Base-by-base conservation (phyloP, 1,139 yeast genomes). In the Debaryomycetaceae sp. region DNA sequence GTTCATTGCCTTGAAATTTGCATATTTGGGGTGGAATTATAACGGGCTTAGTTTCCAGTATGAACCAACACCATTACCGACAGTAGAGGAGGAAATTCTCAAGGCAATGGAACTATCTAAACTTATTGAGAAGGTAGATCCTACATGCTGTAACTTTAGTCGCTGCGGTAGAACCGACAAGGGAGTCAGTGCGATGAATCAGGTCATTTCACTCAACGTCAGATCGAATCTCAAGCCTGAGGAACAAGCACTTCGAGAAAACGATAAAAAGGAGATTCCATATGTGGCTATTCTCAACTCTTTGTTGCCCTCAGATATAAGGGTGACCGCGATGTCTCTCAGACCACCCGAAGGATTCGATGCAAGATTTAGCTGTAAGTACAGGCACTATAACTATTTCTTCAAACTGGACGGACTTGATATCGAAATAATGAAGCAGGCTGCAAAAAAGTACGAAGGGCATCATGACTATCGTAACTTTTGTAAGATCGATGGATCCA, bases 101-200 rank as follows among this genome's bases (percentile, higher is more conserved):
- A 76, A 82, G 41, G 96, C 96, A 0, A 63, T 93, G 62, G 68
- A 74, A 38, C 80, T 76, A 52, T 81, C 95, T 35, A 81, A 77
- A 53, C 66, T 95, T 49, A 81, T 95, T 36, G 78, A 83, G 8
- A 72, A 80, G 1, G 64, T 77, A 30, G 78, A 74, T 11, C 90
- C 90, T 0, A 80, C 76, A 2, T 80, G 76, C 43, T 80, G 86
- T 45, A 70, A 76, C 13, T 91, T 91, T 62, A 86, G 96, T 53
- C 71, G 99, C 49, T 95, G 99, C 66, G 99, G 99, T 0, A 74
- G 99, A 56, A 93, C 99, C 0, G 99, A 93, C 58, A 85, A 83
- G 54, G 99, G 99, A 11, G 99, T 93, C 6, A 87, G 96, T 67
- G 99, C 99, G 0, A 80, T 93, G 85, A 87, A 89, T 55, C 99